Evolutionary conservation across 2,329 filamentous ascomycete genomes (phyloP), one percentile per base, ranked within the genome.

Genomic region (Fusarium nygamai): DNA sequence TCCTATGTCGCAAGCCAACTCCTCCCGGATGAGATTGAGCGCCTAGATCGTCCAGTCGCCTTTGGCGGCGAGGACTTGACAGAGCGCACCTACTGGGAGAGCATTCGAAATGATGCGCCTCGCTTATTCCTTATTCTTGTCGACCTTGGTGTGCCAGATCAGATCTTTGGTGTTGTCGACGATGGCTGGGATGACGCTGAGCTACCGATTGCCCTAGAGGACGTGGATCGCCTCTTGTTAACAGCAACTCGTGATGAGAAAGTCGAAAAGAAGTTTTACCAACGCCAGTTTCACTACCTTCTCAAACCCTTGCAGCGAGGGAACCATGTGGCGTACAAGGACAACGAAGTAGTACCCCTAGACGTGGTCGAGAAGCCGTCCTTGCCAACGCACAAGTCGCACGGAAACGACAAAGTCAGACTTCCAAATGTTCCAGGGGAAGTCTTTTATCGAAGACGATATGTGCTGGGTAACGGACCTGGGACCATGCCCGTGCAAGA

Each of bases 181-280:
- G 90, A 92, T 78, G 92, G 91, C 29, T 94, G 92, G 92, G 92
- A 93, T 75, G 93, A 95, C 78, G 88, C 90, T 61, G 93, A 95
- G 82, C 84, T 95, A 47, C 93, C 93, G 10, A 86, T 95, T 54
- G 85, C 90, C 9, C 84, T 89, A 61, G 90, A 93, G 58, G 89
- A 92, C 67, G 88, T 94, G 51, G 87, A 88, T 75, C 88, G 88
- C 53, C 86, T 94, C 24, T 86, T 87, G 36, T 84, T 94, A 48
- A 90, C 90, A 1, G 86, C 88, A 29, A 82, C 85, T 31, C 88
- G 86, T 57, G 89, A 94, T 79, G 88, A 91, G 66, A 88, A 87
- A 63, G 79, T 92, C n/a, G 91, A 93, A 76, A 88, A 85, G 79
- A 91, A 87, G 74, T 94, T 95, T 79, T 93, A 91, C 80, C 85